phyloP scores from a whole-genome alignment of 192 early-diverging fungal species.

The Backusella australiensis region DNA sequence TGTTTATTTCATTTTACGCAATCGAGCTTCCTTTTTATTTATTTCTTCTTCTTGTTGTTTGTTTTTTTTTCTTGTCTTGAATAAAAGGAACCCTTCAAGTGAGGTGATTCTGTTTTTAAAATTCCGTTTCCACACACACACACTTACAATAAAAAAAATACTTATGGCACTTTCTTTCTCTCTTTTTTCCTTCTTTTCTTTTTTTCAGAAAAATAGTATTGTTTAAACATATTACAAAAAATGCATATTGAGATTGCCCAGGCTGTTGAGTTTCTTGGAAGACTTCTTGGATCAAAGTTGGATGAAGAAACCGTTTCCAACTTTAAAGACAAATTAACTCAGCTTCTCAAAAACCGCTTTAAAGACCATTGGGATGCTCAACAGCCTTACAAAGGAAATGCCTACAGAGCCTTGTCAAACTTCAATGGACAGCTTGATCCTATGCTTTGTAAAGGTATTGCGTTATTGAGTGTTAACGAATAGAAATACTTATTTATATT shows the following conservation, averaged over 20 bases:
- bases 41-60: neutral
- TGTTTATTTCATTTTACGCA: no score
- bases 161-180: neutral
- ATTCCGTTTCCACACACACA: neutral
- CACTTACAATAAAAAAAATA: neutral
- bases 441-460: slow-evolving; percentile 51
- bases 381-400: slow-evolving; percentile 67
- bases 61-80: neutral
- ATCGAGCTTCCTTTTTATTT: neutral
- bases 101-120: neutral
- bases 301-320: slow-evolving; percentile 20
- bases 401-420: slow-evolving; percentile 73
- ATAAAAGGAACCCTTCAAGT: neutral
- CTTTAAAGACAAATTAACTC: slow-evolving; percentile 54
- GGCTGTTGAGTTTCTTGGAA: slow-evolving; percentile 37
- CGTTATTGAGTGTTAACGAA: neutral
- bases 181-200: neutral
- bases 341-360: slow-evolving; percentile 56
- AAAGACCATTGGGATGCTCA: slow-evolving; percentile 72
- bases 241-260: slow-evolving; percentile 42
- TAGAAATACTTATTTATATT: slow-evolving; percentile 3
- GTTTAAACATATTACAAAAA: neutral
- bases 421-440: slow-evolving; percentile 68
- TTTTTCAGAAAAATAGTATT: neutral
- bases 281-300: slow-evolving; percentile 30